phyloP scores from a whole-genome alignment of 106 monocot species.

The Dendrobium catenatum region DNA sequence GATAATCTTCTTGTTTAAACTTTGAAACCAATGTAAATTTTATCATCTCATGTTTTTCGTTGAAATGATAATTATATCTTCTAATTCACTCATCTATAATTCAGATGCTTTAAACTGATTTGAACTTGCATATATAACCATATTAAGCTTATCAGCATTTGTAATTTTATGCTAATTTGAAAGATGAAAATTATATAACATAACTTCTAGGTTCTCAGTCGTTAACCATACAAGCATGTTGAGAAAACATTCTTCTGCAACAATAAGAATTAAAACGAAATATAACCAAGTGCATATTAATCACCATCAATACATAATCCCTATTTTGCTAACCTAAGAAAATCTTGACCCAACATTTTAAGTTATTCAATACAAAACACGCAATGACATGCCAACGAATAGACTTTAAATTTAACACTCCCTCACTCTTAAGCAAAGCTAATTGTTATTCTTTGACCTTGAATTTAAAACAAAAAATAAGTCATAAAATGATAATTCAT shows the following conservation, averaged over 20 bases:
- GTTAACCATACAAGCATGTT: neutral
- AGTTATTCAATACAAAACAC: neutral
- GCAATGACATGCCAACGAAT: neutral
- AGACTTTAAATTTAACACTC: neutral
- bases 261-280: neutral
- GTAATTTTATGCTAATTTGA: neutral
- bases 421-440: conserved; percentile 1
- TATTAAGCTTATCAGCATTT: neutral
- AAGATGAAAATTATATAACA: neutral
- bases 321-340: neutral
- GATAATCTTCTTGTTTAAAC: neutral
- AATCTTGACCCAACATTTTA: no score
- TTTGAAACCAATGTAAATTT: neutral
- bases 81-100: neutral
- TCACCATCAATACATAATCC: neutral
- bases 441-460: neutral
- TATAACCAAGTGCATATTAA: neutral
- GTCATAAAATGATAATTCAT: neutral
- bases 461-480: neutral
- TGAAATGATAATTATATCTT: neutral
- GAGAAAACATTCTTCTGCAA: neutral
- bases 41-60: neutral
- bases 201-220: neutral
- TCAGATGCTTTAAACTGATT: neutral
- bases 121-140: neutral